Conservation (phyloP, 345 rosid genomes). For the Citrus sp. region DNA sequence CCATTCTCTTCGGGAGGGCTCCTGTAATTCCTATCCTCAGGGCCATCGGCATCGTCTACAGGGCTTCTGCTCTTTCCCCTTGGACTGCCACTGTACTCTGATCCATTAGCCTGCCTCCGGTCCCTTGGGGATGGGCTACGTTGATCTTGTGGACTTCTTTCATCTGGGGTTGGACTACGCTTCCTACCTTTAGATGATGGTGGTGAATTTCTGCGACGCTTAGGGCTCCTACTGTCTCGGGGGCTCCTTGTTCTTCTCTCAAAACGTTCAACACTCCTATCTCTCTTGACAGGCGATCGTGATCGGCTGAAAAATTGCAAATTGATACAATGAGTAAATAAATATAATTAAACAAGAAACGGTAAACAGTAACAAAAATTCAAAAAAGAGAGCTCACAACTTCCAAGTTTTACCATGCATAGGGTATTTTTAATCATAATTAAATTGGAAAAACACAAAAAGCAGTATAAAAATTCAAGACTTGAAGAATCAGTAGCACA, state of each 20-base stretch:
- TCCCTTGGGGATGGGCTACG: slow-evolving; percentile 45
- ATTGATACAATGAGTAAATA: background rate
- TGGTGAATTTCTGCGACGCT: slow-evolving; percentile 27
- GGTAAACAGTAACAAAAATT: background rate
- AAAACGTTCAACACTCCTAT: slow-evolving; percentile 41
- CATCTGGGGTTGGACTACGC: slow-evolving; percentile 54
- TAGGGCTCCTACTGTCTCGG: slow-evolving; percentile 28
- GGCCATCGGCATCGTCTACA: slow-evolving; percentile 33
- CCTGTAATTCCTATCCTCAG: slow-evolving; percentile 33
- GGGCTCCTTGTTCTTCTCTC: slow-evolving; percentile 47
- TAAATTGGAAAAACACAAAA: background rate
- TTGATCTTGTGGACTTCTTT: slow-evolving; percentile 34
- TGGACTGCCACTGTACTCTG: slow-evolving; percentile 54
- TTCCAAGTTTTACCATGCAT: no score
- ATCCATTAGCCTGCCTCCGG: slow-evolving; percentile 37
- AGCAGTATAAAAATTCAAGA: background rate
- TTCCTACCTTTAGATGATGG: slow-evolving; percentile 50
- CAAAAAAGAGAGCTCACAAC: background rate
- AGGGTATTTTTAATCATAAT: no score
- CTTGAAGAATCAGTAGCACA: no score
- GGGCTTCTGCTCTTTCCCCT: slow-evolving; percentile 53
- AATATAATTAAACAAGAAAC: background rate
- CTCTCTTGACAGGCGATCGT: slow-evolving; percentile 66
- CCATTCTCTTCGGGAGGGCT: slow-evolving; percentile 60
- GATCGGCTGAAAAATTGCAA: slow-evolving; percentile 48